Evolutionary conservation across 1,284 basidiomycete genomes (phyloP), one percentile per base, ranked within the genome.

Genomic region (Erythrobasidium hasegawianum): DNA sequence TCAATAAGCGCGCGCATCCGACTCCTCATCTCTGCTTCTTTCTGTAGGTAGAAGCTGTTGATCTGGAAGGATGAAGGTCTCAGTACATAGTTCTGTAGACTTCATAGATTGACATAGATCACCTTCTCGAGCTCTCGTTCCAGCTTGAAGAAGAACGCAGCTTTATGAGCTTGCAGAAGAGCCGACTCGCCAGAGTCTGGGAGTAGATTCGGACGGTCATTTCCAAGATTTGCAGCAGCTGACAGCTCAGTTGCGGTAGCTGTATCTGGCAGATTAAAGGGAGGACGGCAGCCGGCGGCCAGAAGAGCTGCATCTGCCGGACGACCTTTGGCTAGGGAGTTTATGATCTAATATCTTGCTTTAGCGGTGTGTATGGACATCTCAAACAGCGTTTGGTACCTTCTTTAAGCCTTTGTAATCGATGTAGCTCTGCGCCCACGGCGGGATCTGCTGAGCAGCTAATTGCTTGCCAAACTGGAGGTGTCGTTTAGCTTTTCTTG

Each of bases 401-500:
- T 95, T 95, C 81, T 96, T 96, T 77, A 96, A 83, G 73, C 88
- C 88, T 81, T 98, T 99, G 84, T 99, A 99, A 81, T 98, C 96
- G 72, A 97, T 85, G 79, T 98, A 98, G 81, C 91, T 93, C 29
- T 84, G 79, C 22, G 90, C 90, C 96, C 96, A 99, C 80, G 94
- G 94, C 59, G 96, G 93, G 65, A 97, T 87, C 80, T 97, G 93
- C 78, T 95, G 89, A 39, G 89, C 87, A 79, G 95, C 92, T 72
- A 99, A 93, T 73, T 93, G 89, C 81, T 99, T 99, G 74, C 96
- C 96, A 78, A 99, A 99, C 94, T 98, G 72, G 18, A 27, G 45
- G 41, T 18, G 10, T 9, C 10, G 26, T 33, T 18, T 18, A 18
- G 27, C 39, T 26, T 18, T 54, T 22, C 16, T 52, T n/a, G 33